Percentiles rank a stretch among this genome's conserved stretches.
These are phyloP conservation scores for Malus hybrid DNA, from an alignment of 331 rosid genomes.

Conservation along the genomic window DNA sequence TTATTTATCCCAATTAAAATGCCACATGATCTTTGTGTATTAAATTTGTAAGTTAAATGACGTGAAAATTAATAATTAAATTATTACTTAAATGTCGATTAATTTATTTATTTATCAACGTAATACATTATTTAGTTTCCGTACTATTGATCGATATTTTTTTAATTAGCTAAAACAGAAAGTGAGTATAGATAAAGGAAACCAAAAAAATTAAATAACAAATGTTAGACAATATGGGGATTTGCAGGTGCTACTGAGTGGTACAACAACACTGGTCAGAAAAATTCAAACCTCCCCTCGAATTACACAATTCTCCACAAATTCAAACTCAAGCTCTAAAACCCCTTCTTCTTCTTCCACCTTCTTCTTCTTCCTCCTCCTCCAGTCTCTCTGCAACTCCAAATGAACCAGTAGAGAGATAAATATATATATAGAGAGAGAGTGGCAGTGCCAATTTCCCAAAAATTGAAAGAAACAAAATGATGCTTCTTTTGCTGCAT, in stretches of 20 bases:
- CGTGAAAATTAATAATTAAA: too few species aligned
- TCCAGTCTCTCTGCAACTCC: conserved; percentile 22
- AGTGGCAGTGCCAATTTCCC: not conserved
- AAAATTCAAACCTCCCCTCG: conserved; percentile 43
- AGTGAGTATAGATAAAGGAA: too few species aligned
- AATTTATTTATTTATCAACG: too few species aligned
- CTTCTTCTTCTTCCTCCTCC: too few species aligned
- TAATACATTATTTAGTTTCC: too few species aligned
- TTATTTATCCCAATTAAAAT: too few species aligned
- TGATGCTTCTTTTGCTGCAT: conserved; percentile 9
- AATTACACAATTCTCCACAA: not conserved
- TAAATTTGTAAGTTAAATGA: too few species aligned
- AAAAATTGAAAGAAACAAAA: not conserved
- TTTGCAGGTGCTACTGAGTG: not conserved
- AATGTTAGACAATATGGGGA: not conserved
- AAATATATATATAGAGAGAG: not conserved
- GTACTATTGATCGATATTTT: rapidly evolving
- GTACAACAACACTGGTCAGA: not conserved
- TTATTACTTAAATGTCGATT: too few species aligned
- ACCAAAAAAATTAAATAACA: not conserved
- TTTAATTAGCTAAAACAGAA: too few species aligned
- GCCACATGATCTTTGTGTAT: too few species aligned
- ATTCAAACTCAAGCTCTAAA: conserved; percentile 15
- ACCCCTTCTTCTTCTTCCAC: not conserved
- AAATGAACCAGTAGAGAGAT: not conserved